These are phyloP conservation scores for Helminthosporium solani DNA, from an alignment of 2,329 filamentous ascomycete species.

Conservation along the genomic window DNA sequence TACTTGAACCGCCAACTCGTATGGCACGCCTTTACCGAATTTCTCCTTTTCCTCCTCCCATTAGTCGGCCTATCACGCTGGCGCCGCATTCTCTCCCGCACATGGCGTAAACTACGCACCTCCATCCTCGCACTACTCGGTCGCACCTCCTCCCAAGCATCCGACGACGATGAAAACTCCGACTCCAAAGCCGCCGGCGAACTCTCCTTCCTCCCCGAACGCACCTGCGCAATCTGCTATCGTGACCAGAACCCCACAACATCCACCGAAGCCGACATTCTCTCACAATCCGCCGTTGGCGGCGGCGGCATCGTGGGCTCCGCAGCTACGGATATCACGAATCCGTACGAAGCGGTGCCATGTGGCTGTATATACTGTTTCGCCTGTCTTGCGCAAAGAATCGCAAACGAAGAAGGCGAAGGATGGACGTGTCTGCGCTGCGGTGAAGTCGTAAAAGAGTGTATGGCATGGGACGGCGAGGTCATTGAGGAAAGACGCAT, in stretches of 20 bases:
- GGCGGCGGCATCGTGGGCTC: conserved; percentile 81
- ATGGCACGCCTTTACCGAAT: conserved; percentile 99
- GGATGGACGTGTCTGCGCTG: conserved; percentile 91
- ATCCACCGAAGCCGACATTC: conserved; percentile 67
- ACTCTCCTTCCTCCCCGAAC: conserved; percentile 80
- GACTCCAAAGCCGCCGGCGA: conserved; percentile 63
- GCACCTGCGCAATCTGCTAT: conserved; percentile 96
- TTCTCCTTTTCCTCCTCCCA: conserved; percentile 93
- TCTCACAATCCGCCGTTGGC: conserved; percentile 62
- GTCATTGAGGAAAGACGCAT: conserved; percentile 60
- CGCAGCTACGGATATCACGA: conserved; percentile 89
- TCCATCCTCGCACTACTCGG: conserved; percentile 51
- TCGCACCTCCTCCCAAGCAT: conserved; percentile 45
- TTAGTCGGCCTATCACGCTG: conserved; percentile 93
- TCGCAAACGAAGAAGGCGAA: conserved; percentile 91
- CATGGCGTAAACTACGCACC: conserved; percentile 78
- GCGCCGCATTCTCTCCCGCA: conserved; percentile 82
- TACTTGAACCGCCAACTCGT: conserved; percentile 96
- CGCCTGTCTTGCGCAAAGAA: conserved; percentile 83
- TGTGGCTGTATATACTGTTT: conserved; percentile 96
- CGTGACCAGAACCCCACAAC: conserved; percentile 79
- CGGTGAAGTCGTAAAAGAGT: conserved; percentile 78
- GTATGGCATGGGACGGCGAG: conserved; percentile 88
- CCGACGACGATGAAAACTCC: conserved; percentile 50
- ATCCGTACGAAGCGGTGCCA: conserved; percentile 87